Evolutionary conservation across 1,284 basidiomycete species (phyloP).

Genomic region (Ceratorhiza oryzae-sativae): DNA sequence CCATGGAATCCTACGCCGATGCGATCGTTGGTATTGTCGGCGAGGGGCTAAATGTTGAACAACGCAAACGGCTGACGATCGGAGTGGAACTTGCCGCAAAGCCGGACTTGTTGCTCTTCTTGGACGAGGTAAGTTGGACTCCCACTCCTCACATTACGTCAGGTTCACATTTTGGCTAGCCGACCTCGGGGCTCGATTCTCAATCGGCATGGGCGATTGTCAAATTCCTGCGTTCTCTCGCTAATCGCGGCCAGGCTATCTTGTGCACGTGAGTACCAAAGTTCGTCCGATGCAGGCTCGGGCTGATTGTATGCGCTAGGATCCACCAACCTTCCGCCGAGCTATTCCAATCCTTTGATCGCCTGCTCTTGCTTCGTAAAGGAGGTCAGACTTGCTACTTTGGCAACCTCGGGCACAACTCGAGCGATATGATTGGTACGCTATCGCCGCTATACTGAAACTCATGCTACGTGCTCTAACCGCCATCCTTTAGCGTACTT

Average conservation of each 20-base stretch:
- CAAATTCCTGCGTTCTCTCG: conserved; percentile 80
- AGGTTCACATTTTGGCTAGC: conserved; percentile 48
- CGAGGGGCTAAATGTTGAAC: conserved; percentile 65
- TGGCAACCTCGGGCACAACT: conserved; percentile 71
- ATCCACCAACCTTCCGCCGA: conserved; percentile 84
- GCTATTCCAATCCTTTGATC: conserved; percentile 76
- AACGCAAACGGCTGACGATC: conserved; percentile 81
- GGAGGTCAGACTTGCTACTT: conserved; percentile 83
- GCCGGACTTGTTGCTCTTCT: conserved; percentile 80
- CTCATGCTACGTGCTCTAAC: neutral
- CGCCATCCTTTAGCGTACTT: conserved; percentile 59
- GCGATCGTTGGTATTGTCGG: conserved; percentile 79
- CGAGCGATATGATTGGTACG: conserved; percentile 59
- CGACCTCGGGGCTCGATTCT: conserved; percentile 85
- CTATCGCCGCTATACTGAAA: too few species aligned
- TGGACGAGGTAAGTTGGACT: conserved; percentile 65
- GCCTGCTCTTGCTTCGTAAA: conserved; percentile 60
- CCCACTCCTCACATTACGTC: too few species aligned
- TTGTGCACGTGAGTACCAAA: conserved; percentile 56
- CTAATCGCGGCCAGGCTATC: conserved; percentile 81
- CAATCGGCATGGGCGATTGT: conserved; percentile 90
- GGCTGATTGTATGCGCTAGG: conserved; percentile 52
- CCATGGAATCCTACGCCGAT: conserved; percentile 72
- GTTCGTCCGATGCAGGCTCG: neutral
- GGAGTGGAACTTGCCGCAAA: conserved; percentile 83